A percentile compares a stretch with the other conserved stretches of the same genome.
Evolutionary conservation across 2,329 filamentous ascomycete genomes (phyloP).

Genomic region (Colletotrichum phormii): DNA sequence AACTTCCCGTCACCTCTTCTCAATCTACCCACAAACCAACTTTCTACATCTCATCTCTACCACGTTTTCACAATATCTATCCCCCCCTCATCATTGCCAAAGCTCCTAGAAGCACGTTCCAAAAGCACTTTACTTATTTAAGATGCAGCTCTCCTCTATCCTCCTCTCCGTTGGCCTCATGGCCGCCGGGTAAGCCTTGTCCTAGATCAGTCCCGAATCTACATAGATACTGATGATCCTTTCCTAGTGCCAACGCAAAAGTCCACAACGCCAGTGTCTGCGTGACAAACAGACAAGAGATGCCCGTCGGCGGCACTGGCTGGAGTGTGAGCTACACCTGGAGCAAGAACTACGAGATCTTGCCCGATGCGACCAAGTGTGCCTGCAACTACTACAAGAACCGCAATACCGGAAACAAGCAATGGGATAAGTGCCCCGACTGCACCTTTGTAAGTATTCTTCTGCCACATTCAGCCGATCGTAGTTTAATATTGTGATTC

Average conservation of each 20-base stretch:
- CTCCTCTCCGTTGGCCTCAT: background rate
- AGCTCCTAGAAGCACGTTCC: background rate
- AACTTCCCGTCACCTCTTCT: background rate
- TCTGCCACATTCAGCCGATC: rapidly evolving
- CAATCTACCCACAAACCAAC: background rate
- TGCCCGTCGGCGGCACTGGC: conserved; percentile 20
- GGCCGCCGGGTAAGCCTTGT: conserved; percentile 2
- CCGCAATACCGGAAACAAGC: conserved; percentile 38
- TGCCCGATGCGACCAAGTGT: conserved; percentile 32
- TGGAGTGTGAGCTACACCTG: conserved; percentile 27
- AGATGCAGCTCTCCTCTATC: background rate
- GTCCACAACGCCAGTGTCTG: conserved; percentile 15
- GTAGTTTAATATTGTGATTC: rapidly evolving
- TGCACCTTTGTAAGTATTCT: conserved; percentile 21
- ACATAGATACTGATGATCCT: background rate
- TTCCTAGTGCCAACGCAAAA: background rate
- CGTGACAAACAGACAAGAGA: background rate
- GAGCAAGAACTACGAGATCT: conserved; percentile 32
- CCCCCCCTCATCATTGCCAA: background rate
- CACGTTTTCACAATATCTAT: background rate
- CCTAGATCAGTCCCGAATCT: background rate
- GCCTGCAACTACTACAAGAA: conserved; percentile 35
- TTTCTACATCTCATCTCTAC: background rate
- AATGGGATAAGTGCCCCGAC: conserved; percentile 39
- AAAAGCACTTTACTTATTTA: background rate